Conservation (phyloP, 352 stramenopile species). For the Phytophthora pisi region DNA sequence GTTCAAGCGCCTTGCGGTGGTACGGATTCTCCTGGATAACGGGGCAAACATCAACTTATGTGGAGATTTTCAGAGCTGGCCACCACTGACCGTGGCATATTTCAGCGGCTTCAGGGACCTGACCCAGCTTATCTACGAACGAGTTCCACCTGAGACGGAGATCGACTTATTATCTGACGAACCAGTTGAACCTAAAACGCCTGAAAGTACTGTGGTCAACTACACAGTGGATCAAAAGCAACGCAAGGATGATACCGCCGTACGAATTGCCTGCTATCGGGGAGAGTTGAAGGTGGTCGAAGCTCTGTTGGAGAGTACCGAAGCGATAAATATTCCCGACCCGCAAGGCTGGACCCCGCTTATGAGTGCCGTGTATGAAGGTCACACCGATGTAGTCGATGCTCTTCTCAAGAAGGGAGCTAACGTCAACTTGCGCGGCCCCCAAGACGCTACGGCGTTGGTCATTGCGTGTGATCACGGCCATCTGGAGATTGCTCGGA, state of each 20-base stretch:
- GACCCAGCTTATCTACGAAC: conserved; percentile 19
- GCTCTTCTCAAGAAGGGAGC: conserved; percentile 1
- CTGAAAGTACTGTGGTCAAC: neutral
- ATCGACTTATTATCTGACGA: neutral
- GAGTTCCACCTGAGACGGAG: neutral
- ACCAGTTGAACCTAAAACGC: neutral
- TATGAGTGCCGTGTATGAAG: conserved; percentile 3
- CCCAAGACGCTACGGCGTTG: neutral
- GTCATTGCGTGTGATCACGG: neutral
- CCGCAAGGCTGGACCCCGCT: neutral
- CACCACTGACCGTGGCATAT: neutral
- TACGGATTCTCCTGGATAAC: conserved; percentile 16
- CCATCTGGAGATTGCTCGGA: neutral
- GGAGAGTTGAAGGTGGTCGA: conserved; percentile 5
- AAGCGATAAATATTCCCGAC: conserved; percentile 1
- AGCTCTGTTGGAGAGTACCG: conserved; percentile 2
- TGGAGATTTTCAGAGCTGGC: conserved; percentile 16
- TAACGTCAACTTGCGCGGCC: neutral
- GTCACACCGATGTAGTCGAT: conserved; percentile 3
- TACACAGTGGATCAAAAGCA: conserved; percentile 6
- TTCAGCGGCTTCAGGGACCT: conserved; percentile 11
- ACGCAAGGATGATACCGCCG: conserved; percentile 6
- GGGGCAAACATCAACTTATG: conserved; percentile 8
- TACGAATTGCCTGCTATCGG: conserved; percentile 4
- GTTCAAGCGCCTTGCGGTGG: conserved; percentile 1